Evolutionary conservation across 441 rosid species (phyloP).

Genomic region (Aquilaria agallochum): DNA sequence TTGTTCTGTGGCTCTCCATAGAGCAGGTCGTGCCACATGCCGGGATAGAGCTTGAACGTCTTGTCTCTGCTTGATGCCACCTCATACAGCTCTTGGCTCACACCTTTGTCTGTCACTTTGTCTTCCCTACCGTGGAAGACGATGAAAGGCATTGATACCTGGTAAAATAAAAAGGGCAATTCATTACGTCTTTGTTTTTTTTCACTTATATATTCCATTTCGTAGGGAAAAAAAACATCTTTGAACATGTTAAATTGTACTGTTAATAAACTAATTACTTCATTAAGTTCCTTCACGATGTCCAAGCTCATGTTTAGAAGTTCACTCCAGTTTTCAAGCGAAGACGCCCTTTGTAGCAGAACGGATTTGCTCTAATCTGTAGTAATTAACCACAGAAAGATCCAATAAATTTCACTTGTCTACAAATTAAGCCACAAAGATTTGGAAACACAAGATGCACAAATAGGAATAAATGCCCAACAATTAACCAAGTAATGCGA

Average conservation of each 20-base stretch:
- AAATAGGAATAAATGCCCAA: too few species aligned
- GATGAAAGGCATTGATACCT: slow-evolving; percentile 77
- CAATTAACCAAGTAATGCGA: too few species aligned
- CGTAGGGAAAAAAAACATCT: too few species aligned
- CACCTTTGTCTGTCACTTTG: slow-evolving; percentile 61
- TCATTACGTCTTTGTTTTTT: too few species aligned
- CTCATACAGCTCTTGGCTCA: slow-evolving; percentile 44
- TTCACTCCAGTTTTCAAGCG: slow-evolving; percentile 54
- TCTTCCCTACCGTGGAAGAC: slow-evolving; percentile 84
- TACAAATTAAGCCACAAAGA: too few species aligned
- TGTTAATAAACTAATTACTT: slow-evolving; percentile 22
- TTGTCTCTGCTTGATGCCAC: slow-evolving; percentile 68
- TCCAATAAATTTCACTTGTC: not conserved
- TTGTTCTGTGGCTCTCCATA: slow-evolving; percentile 72
- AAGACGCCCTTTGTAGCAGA: slow-evolving; percentile 64
- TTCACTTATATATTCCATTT: too few species aligned
- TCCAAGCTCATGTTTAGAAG: slow-evolving; percentile 37
- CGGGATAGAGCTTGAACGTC: slow-evolving; percentile 68
- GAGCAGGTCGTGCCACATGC: slow-evolving; percentile 93
- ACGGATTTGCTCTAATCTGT: slow-evolving; percentile 56
- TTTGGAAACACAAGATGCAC: too few species aligned
- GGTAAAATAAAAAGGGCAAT: not conserved
- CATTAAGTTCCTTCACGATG: slow-evolving; percentile 42
- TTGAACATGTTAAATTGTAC: not conserved
- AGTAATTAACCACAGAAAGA: not conserved